Conservation (phyloP, 2,329 filamentous ascomycete genomes). For the Fusarium multiceps region DNA sequence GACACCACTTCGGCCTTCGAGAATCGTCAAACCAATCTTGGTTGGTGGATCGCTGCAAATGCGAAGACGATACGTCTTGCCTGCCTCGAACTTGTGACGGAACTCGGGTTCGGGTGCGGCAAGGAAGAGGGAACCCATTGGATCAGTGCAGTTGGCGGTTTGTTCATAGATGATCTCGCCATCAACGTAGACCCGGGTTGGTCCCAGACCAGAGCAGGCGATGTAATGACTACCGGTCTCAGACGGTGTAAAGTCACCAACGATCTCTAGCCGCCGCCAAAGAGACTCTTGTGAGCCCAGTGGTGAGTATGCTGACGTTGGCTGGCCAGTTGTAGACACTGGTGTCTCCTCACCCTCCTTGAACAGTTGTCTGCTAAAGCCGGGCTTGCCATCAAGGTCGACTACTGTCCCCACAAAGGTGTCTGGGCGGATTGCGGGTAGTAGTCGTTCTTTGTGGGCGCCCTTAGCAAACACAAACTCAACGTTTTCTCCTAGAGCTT, state of each 20-base stretch:
- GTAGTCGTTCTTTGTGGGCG: slow-evolving; percentile 35
- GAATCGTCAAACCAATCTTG: slow-evolving; percentile 45
- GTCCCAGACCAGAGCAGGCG: slow-evolving; percentile 46
- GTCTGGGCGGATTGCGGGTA: slow-evolving; percentile 31
- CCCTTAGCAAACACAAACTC: slow-evolving; percentile 43
- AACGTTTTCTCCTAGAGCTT: slow-evolving; percentile 35
- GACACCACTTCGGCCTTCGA: slow-evolving; percentile 47
- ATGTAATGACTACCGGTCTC: slow-evolving; percentile 47
- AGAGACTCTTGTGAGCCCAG: slow-evolving; percentile 43
- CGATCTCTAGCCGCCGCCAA: slow-evolving; percentile 42
- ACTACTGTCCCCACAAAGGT: slow-evolving; percentile 35
- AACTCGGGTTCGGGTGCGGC: slow-evolving; percentile 45
- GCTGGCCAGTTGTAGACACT: slow-evolving; percentile 28
- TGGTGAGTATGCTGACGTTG: slow-evolving; percentile 40
- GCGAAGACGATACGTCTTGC: slow-evolving; percentile 43
- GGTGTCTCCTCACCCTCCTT: slow-evolving; percentile 37
- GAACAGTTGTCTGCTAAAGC: slow-evolving; percentile 45
- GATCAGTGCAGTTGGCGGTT: slow-evolving; percentile 42
- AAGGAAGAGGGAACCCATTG: slow-evolving; percentile 48
- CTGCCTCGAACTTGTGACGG: slow-evolving; percentile 37
- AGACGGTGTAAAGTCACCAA: slow-evolving; percentile 46
- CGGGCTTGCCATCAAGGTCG: slow-evolving; percentile 45
- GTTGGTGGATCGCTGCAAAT: slow-evolving; percentile 46
- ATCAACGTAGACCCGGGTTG: slow-evolving; percentile 43
- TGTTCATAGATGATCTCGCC: slow-evolving; percentile 47